phyloP scores from a whole-genome alignment of 2,329 filamentous ascomycete species.

The Scorias spongiosa region DNA sequence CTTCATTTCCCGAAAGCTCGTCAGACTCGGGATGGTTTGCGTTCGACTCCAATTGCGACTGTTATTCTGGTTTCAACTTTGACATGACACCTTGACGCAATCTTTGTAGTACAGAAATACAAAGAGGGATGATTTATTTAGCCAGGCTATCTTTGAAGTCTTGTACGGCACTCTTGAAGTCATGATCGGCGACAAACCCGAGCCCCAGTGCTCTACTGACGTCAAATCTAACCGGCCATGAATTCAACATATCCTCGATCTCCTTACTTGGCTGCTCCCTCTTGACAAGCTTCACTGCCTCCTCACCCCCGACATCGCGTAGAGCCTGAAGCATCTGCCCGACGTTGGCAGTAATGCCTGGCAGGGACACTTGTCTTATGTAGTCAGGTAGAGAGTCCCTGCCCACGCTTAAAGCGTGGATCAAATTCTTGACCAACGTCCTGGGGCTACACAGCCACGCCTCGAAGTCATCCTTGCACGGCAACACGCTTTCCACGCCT shows the following conservation, averaged over 20 bases:
- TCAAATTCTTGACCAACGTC: constrained; percentile 38
- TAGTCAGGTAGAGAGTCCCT: constrained; percentile 34
- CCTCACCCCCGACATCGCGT: constrained; percentile 38
- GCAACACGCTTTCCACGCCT: constrained; percentile 31
- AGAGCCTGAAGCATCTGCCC: constrained; percentile 42
- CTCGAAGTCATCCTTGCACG: constrained; percentile 36
- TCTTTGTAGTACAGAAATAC: too few relatives aligned
- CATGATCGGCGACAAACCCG: constrained; percentile 35
- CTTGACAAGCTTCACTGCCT: constrained; percentile 34
- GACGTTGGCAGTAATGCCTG: constrained; percentile 39
- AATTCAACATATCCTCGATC: constrained; percentile 38
- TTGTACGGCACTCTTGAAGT: constrained; percentile 31
- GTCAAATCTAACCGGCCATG: constrained; percentile 42
- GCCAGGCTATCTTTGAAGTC: constrained; percentile 25
- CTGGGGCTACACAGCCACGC: constrained; percentile 43
- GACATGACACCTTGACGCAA: too few relatives aligned
- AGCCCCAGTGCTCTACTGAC: constrained; percentile 39
- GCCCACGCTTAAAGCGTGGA: constrained; percentile 36
- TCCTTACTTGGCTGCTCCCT: constrained; percentile 36
- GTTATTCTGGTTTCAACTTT: too few relatives aligned
- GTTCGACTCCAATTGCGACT: too few relatives aligned
- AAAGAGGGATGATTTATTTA: constrained; percentile 3
- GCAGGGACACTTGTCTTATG: constrained; percentile 38
- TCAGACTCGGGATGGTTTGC: too few relatives aligned
- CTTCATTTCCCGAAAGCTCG: too few relatives aligned